Evolutionary conservation across 331 rosid genomes (phyloP).

Genomic region (Quercus lobata): DNA sequence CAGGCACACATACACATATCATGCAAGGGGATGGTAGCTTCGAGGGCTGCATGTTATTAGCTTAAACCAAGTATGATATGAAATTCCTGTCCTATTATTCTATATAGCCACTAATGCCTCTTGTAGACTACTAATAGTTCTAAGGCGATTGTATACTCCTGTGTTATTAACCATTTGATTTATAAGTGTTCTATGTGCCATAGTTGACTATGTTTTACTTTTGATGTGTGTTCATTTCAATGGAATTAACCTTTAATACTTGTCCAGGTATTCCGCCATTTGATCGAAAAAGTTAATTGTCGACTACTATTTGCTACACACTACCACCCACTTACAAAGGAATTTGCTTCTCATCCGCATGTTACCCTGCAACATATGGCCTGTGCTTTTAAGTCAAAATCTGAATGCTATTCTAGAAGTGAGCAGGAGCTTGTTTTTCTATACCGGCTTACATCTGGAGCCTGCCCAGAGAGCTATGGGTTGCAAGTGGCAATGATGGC

Average conservation of each 20-base stretch:
- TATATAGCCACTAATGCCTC: background rate
- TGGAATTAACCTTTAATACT: background rate
- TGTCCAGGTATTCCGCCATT: slow-evolving; percentile 82
- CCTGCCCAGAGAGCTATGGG: slow-evolving; percentile 96
- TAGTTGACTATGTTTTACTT: background rate
- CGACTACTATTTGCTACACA: slow-evolving; percentile 94
- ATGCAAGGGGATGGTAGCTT: background rate
- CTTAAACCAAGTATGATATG: no score
- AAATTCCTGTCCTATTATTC: no score
- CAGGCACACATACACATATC: background rate
- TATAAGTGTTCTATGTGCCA: background rate
- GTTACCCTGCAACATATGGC: slow-evolving; percentile 94
- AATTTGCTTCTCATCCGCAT: slow-evolving; percentile 89
- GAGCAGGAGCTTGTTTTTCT: slow-evolving; percentile 71
- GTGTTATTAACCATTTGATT: background rate
- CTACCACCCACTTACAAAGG: slow-evolving; percentile 93
- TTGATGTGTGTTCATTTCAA: background rate
- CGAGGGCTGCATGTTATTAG: background rate
- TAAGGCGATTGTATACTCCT: background rate
- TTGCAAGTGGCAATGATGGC: slow-evolving; percentile 95
- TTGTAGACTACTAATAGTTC: background rate
- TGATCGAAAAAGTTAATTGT: slow-evolving; percentile 82
- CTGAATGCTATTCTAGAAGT: slow-evolving; percentile 32
- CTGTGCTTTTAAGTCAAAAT: slow-evolving; percentile 63
- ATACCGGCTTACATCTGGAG: slow-evolving; percentile 70